Base-by-base conservation (phyloP, 192 early-diverging fungal species). In the Coemansia sp. region DNA sequence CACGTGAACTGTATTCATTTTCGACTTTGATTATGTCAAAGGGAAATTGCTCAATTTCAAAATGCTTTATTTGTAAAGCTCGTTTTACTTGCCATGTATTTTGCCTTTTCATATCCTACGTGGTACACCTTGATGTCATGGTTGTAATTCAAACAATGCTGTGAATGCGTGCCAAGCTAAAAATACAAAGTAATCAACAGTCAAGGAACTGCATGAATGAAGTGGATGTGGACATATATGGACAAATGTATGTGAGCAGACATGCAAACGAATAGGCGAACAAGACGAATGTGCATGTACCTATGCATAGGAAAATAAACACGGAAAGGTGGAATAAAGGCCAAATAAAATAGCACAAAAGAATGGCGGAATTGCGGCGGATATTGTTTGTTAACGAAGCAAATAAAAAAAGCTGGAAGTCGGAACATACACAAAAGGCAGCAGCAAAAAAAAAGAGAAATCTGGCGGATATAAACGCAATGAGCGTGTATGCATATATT, bases 401-500 rank as follows among this genome's bases (percentile, higher is more conserved):
- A 21, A 21, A 21, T 51, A 20, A 26, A 10, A 26, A 51, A 28
- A 51, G 49, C 49, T 13, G 2, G 49, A 51, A 51, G 49, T 49
- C 46, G 46, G 46, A 42, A 42, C 46, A 49, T 49, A 13, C 23
- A 49, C 39, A 7, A 15, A 40, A 39, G 37, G 37, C 8, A 39
- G 3, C 37, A n/a, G n/a, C n/a, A n/a, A n/a, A n/a, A n/a, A n/a
- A n/a, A n/a, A n/a, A n/a, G 37, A 39, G 16, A 15, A 49, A 49
- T n/a, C 48, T 23, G 48, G 48, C 23, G 20, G 7, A 49, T 12
- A 10, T 8, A n/a, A n/a, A 49, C 7, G 20, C 23, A n/a, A n/a
- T n/a, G 20, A 7, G 48, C 13, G 20, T 49, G 6, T 12, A 29
- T 39, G 62, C 62, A 64, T 64, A 70, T 45, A 70, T 70, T 70